These are phyloP conservation scores for Gynandropsis gynandra DNA, from an alignment of 345 rosid species.

Conservation along the genomic window DNA sequence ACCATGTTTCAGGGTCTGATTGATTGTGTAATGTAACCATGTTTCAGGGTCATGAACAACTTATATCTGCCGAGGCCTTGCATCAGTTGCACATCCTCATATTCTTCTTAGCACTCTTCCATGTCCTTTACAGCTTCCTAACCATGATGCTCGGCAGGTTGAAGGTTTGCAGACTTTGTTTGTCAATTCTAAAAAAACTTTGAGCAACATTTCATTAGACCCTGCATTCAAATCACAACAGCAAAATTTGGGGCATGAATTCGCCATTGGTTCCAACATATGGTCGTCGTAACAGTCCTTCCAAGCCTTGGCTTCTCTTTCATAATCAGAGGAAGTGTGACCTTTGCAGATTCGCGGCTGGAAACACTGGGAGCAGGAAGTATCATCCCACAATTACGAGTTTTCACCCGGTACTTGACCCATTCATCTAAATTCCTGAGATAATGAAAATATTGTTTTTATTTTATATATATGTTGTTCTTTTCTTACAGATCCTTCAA, in stretches of 20 bases:
- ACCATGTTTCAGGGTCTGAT: constrained; percentile 3
- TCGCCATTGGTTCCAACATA: too few species aligned
- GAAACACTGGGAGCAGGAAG: constrained; percentile 92
- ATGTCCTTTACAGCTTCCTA: constrained; percentile 61
- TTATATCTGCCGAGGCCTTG: constrained; percentile 62
- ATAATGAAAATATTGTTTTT: not conserved
- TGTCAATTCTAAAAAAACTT: too few species aligned
- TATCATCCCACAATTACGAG: constrained; percentile 62
- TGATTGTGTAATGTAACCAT: constrained; percentile 17
- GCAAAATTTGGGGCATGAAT: too few species aligned
- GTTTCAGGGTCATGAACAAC: constrained; percentile 59
- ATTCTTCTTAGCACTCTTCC: constrained; percentile 86
- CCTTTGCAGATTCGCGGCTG: constrained; percentile 72
- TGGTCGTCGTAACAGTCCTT: too few species aligned
- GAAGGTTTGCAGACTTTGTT: constrained; percentile 53
- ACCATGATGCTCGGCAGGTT: constrained; percentile 93
- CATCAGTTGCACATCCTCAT: constrained; percentile 86
- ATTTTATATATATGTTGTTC: constrained; percentile 1
- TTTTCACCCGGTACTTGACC: constrained; percentile 60
- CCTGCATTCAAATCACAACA: too few species aligned
- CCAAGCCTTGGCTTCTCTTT: too few species aligned
- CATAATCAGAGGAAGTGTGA: not conserved
- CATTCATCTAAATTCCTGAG: constrained; percentile 11
- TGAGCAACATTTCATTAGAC: too few species aligned
- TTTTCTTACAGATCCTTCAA: constrained; percentile 64